These are phyloP conservation scores for Nissolia schottii DNA, from an alignment of 306 rosid genomes.

Conservation along the genomic window DNA sequence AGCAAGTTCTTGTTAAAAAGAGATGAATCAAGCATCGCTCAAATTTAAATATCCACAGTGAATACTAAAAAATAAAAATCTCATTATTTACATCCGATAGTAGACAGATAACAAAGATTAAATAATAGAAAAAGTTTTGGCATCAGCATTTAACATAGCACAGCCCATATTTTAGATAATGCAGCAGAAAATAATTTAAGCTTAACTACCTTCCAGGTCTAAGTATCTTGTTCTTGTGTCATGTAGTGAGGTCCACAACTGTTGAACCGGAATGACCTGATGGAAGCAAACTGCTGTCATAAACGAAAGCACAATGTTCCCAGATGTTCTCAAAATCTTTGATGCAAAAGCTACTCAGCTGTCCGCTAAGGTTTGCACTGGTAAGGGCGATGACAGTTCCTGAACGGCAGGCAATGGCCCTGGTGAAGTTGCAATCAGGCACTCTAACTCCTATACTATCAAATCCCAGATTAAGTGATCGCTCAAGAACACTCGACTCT, in stretches of 20 bases:
- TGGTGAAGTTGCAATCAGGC: constrained; percentile 78
- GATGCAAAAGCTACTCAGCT: constrained; percentile 72
- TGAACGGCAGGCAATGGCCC: constrained; percentile 61
- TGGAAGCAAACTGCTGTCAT: constrained; percentile 81
- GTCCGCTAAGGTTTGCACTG: constrained; percentile 92
- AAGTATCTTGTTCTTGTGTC: constrained; percentile 66
- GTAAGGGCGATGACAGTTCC: constrained; percentile 88
- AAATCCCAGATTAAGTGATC: constrained; percentile 81
- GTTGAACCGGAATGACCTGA: constrained; percentile 89
- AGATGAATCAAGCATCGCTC: neutral
- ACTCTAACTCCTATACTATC: constrained; percentile 88
- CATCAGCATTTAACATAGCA: neutral
- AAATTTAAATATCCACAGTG: neutral
- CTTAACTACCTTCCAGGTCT: constrained; percentile 83
- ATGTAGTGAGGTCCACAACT: constrained; percentile 68
- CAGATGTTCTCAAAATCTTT: constrained; percentile 77
- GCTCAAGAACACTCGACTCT: constrained; percentile 77
- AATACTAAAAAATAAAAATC: neutral
- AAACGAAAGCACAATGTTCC: constrained; percentile 79
- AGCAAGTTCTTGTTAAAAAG: neutral
- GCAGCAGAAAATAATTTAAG: neutral
- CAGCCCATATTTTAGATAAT: constrained; percentile 2
- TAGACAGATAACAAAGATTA: neutral
- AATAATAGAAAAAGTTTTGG: neutral
- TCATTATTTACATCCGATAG: neutral